Evolutionary conservation across 2,329 filamentous ascomycete species (phyloP).

Genomic region (Cephalotrichum gorgonifer): DNA sequence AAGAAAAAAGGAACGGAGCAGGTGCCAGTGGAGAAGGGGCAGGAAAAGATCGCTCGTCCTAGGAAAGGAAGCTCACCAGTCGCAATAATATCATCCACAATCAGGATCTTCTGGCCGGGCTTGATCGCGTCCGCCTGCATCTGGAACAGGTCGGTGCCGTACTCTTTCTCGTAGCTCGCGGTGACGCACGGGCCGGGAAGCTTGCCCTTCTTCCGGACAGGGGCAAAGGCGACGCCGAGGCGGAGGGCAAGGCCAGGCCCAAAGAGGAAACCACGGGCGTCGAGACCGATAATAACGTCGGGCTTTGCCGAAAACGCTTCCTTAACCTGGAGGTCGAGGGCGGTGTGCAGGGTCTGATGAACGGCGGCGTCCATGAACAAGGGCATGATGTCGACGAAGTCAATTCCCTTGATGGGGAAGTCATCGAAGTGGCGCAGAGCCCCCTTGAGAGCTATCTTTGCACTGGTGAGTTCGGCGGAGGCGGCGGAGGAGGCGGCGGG

Average conservation of each 20-base stretch:
- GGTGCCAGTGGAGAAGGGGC: not conserved
- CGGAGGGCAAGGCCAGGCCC: slow-evolving; percentile 79
- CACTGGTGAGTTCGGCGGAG: slow-evolving; percentile 56
- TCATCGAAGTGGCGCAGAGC: slow-evolving; percentile 80
- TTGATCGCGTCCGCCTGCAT: slow-evolving; percentile 83
- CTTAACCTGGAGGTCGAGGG: slow-evolving; percentile 73
- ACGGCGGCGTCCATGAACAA: slow-evolving; percentile 72
- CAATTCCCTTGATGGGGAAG: slow-evolving; percentile 84
- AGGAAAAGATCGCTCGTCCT: not conserved
- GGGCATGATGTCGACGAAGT: slow-evolving; percentile 97
- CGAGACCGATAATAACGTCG: slow-evolving; percentile 87
- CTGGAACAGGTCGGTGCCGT: slow-evolving; percentile 90
- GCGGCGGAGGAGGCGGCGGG: slow-evolving; percentile 50
- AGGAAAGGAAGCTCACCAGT: slow-evolving; percentile 56
- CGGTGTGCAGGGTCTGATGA: slow-evolving; percentile 69
- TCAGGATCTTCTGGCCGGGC: slow-evolving; percentile 76
- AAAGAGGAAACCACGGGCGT: slow-evolving; percentile 92
- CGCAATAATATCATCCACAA: slow-evolving; percentile 97
- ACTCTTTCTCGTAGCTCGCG: slow-evolving; percentile 88
- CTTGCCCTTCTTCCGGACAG: slow-evolving; percentile 92
- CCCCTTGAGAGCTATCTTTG: slow-evolving; percentile 59
- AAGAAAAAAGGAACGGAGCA: slow-evolving; percentile 6
- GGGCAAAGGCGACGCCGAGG: slow-evolving; percentile 78
- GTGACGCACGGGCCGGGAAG: slow-evolving; percentile 82
- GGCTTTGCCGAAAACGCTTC: slow-evolving; percentile 56